phyloP scores from a whole-genome alignment of 2,329 filamentous ascomycete genomes.

The Fusarium goolgardi region DNA sequence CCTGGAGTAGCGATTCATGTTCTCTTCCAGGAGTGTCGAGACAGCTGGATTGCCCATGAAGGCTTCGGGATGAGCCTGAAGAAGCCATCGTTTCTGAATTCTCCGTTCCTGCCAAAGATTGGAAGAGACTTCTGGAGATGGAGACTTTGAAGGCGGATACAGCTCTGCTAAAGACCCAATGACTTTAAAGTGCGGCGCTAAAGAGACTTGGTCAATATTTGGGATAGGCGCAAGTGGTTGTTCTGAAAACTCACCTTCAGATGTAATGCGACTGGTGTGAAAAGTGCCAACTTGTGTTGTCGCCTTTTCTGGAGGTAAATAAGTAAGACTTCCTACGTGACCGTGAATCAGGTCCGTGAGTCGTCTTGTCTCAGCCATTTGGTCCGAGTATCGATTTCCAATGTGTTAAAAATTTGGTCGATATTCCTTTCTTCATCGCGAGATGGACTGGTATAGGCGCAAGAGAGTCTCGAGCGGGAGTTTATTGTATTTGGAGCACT shows the following conservation, averaged over 20 bases:
- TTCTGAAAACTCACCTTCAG: constrained; percentile 44
- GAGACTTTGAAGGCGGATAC: constrained; percentile 50
- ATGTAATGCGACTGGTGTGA: constrained; percentile 49
- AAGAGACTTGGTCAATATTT: constrained; percentile 3
- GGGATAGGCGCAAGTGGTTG: constrained; percentile 6
- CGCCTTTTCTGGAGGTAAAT: constrained; percentile 45
- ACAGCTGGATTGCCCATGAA: constrained; percentile 54
- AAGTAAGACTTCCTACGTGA: constrained; percentile 51
- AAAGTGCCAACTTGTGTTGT: constrained; percentile 46
- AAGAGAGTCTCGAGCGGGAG: constrained; percentile 41
- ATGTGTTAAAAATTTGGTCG: constrained; percentile 42
- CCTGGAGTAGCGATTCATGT: constrained; percentile 49
- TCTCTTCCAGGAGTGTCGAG: constrained; percentile 52
- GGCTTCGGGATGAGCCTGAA: constrained; percentile 63
- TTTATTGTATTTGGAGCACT: constrained; percentile 14
- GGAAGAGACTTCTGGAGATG: constrained; percentile 41
- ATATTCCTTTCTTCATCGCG: constrained; percentile 52
- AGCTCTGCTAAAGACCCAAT: constrained; percentile 51
- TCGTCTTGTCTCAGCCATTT: constrained; percentile 54
- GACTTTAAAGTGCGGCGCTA: constrained; percentile 50
- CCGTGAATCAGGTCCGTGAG: constrained; percentile 51
- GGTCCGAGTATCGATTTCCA: constrained; percentile 49
- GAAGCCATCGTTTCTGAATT: constrained; percentile 62
- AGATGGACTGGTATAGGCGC: constrained; percentile 36
- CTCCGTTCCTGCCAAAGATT: constrained; percentile 49